A percentile compares a stretch with the other conserved stretches of the same genome.
phyloP scores from a whole-genome alignment of 768 basidiomycete genomes.

The Trametopsis cervina region DNA sequence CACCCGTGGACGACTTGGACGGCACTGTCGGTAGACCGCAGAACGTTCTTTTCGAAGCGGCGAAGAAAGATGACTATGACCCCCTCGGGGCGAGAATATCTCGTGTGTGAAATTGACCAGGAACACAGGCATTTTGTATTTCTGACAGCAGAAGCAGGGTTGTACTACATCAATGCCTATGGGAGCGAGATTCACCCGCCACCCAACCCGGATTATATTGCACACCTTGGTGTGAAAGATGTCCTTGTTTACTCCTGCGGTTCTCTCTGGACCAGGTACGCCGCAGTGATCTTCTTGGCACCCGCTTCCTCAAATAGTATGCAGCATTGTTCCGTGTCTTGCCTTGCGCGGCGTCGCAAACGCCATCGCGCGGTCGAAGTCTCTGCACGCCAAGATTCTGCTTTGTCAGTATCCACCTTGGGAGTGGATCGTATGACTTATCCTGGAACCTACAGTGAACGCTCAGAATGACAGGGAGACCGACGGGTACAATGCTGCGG shows the following conservation, averaged over 20 bases:
- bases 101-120: too few species aligned
- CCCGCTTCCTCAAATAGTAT: too few species aligned
- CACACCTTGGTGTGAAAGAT: slow-evolving; percentile 51
- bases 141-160: too few species aligned
- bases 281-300: too few species aligned
- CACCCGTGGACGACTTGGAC: slow-evolving; percentile 50
- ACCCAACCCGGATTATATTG: slow-evolving; percentile 77
- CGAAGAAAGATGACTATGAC: slow-evolving; percentile 46
- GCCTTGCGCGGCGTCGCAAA: slow-evolving; percentile 75
- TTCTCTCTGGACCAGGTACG: slow-evolving; percentile 92
- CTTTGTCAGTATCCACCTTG: slow-evolving; percentile 67
- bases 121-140: too few species aligned
- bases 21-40: slow-evolving; percentile 38
- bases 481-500: slow-evolving; percentile 71
- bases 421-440: too few species aligned
- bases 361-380: slow-evolving; percentile 66
- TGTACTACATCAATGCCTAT: slow-evolving; percentile 88
- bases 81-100: slow-evolving; percentile 53
- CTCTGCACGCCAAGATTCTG: slow-evolving; percentile 75
- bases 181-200: slow-evolving; percentile 88
- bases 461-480: slow-evolving; percentile 87
- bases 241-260: slow-evolving; percentile 89
- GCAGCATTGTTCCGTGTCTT: slow-evolving; percentile 86
- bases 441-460: slow-evolving; percentile 53
- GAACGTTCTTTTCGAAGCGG: slow-evolving; percentile 63